Evolutionary conservation across 306 rosid genomes (phyloP), one percentile per base, ranked within the genome.

Genomic region (Glycine latifolia): DNA sequence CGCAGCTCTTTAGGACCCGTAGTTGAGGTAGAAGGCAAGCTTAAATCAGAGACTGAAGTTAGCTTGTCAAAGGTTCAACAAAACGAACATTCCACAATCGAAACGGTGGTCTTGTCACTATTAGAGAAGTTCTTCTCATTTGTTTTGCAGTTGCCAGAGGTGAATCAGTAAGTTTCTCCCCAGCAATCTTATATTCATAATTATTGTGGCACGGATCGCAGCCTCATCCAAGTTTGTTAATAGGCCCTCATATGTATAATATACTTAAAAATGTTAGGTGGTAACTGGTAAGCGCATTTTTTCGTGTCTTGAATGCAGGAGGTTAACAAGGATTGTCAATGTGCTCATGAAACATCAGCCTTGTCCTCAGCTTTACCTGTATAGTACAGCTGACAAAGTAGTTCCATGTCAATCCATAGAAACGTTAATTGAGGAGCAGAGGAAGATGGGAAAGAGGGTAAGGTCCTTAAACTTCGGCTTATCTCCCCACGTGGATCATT

Each of bases 401-500:
- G 81, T 95, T 20, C 98, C 97, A 17, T 89, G 56, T 78, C 74
- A 77, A 75, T 91, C 96, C 5, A 80, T 95, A 48, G 96, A 93
- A 86, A 71, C 5, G 17, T 92, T 93, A 69, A 90, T 93, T 11
- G 88, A 89, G 35, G 88, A 95, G 87, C 97, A 94, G 81, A 86
- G 89, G 83, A 76, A 58, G 87, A 83, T 61, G 55, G 97, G 97
- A 71, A 93, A 66, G 65, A 71, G 75, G 52, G 94, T 89, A n/a
- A 81, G 74, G 59, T 87, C 94, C 59, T 87, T 84, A 56, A 89
- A 93, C 87, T 95, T 93, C 16, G 82, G 90, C 37, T 79, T 87
- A 41, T 90, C 99, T 6, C 92, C 99, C 5, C 99, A 95, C 10
- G 99, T 95, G 70, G 98, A 95, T 76, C 99, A 95, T 80, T 91